A percentile compares a stretch with the other conserved stretches of the same genome.
phyloP scores from a whole-genome alignment of 139 green algal genomes.

The Picochlorum sp. region DNA sequence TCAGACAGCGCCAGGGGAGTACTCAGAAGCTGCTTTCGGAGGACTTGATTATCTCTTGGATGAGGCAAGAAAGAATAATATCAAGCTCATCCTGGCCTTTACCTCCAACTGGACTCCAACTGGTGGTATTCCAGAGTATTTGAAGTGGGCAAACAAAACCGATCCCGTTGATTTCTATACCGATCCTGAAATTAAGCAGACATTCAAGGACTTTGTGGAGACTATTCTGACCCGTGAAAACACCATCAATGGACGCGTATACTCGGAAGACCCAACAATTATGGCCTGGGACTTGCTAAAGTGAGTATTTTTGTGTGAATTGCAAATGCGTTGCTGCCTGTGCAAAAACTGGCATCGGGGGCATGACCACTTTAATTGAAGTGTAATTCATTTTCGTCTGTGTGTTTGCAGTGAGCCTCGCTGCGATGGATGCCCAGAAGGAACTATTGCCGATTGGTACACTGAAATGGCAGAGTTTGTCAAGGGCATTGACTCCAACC shows the following conservation, averaged over 20 bases:
- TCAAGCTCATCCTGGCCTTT: conserved; percentile 41
- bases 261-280: conserved; percentile 35
- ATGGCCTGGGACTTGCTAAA: conserved; percentile 51
- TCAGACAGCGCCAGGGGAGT: conserved; percentile 28
- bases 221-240: conserved; percentile 23
- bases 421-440: conserved; percentile 1
- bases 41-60: conserved; percentile 47
- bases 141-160: conserved; percentile 18
- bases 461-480: conserved; percentile 15
- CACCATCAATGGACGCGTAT: conserved; percentile 31
- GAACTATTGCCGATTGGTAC: conserved; percentile 14
- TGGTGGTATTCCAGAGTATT: conserved; percentile 31
- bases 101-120: conserved; percentile 42
- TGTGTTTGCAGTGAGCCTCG: too few relatives aligned
- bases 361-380: too few relatives aligned
- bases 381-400: too few relatives aligned
- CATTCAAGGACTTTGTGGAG: conserved; percentile 10
- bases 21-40: conserved; percentile 30
- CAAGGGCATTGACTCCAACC: conserved; percentile 36
- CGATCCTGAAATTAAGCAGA: conserved; percentile 10
- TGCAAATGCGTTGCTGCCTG: too few relatives aligned
- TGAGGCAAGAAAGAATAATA: conserved; percentile 25
- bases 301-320: too few relatives aligned
- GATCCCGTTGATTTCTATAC: conserved; percentile 36
- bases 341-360: too few relatives aligned